phyloP scores from a whole-genome alignment of 306 rosid species.

The Crotalaria pallida region DNA sequence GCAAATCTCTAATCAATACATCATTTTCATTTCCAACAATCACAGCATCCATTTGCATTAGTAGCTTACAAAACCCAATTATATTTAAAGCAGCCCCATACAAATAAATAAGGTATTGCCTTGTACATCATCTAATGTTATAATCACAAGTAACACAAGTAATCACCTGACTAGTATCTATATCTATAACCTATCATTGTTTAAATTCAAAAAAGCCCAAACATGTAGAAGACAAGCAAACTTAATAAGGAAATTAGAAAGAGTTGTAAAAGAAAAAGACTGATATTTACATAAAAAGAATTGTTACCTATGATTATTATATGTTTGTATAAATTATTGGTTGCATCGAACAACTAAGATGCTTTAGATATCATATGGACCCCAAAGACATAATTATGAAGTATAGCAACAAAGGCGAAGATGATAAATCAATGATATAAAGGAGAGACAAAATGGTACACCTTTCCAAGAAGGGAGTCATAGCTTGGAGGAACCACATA shows the following conservation, averaged over 20 bases:
- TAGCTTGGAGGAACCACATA: conserved; percentile 98
- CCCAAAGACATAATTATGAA: not conserved
- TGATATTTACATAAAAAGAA: not conserved
- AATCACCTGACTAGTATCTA: not conserved
- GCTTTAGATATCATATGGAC: not conserved
- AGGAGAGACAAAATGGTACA: conserved; percentile 14
- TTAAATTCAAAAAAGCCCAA: conserved; percentile 8
- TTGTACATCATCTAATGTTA: not conserved
- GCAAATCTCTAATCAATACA: not conserved
- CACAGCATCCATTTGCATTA: not conserved
- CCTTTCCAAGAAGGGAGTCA: conserved; percentile 98
- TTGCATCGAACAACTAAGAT: not conserved
- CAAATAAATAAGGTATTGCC: not conserved
- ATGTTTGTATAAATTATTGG: not conserved
- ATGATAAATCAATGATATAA: not conserved
- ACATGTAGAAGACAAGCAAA: not conserved
- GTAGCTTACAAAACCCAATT: not conserved
- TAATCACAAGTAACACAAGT: conserved; percentile 1
- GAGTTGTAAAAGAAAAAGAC: not conserved
- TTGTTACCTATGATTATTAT: not conserved
- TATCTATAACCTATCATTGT: not conserved
- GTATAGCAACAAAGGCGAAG: conserved; percentile 7
- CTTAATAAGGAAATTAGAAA: not conserved
- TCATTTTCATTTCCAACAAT: not conserved
- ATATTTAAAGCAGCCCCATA: not conserved